Evolutionary conservation across 2,329 filamentous ascomycete genomes (phyloP).

Genomic region (Colletotrichum gigasporum): DNA sequence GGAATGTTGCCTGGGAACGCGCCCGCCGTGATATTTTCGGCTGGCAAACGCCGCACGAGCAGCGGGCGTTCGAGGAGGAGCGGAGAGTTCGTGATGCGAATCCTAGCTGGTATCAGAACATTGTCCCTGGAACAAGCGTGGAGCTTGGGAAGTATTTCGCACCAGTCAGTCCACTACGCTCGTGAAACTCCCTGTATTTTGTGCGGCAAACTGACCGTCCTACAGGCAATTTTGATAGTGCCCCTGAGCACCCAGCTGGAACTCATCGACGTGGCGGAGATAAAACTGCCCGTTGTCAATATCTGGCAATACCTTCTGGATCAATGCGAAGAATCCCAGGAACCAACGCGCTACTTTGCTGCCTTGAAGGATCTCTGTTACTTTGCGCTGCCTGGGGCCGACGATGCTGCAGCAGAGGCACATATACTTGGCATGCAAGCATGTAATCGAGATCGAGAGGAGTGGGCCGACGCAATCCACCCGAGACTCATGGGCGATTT

Average conservation of each 20-base stretch:
- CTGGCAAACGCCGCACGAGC: conserved; percentile 2
- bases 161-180: conserved; percentile 7
- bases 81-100: conserved; percentile 5
- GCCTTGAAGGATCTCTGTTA: background rate
- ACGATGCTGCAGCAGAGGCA: background rate
- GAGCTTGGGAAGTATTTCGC: conserved; percentile 11
- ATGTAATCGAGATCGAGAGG: background rate
- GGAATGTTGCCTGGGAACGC: conserved; percentile 21
- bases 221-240: conserved; percentile 16
- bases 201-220: background rate
- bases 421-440: background rate
- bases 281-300: background rate
- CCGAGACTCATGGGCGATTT: conserved; percentile 8
- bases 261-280: background rate
- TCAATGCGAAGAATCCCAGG: conserved; percentile 1
- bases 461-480: conserved; percentile 1
- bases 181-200: background rate
- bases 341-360: background rate
- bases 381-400: background rate
- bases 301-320: conserved; percentile 18
- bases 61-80: conserved; percentile 9
- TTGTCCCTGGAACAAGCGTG: conserved; percentile 12
- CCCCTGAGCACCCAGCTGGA: conserved; percentile 17
- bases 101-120: conserved; percentile 22
- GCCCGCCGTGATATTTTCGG: conserved; percentile 20